Percentiles rank a stretch among this genome's conserved stretches.
These are phyloP conservation scores for Celoporthe dispersa DNA, from an alignment of 2,329 filamentous ascomycete species.

Conservation along the genomic window DNA sequence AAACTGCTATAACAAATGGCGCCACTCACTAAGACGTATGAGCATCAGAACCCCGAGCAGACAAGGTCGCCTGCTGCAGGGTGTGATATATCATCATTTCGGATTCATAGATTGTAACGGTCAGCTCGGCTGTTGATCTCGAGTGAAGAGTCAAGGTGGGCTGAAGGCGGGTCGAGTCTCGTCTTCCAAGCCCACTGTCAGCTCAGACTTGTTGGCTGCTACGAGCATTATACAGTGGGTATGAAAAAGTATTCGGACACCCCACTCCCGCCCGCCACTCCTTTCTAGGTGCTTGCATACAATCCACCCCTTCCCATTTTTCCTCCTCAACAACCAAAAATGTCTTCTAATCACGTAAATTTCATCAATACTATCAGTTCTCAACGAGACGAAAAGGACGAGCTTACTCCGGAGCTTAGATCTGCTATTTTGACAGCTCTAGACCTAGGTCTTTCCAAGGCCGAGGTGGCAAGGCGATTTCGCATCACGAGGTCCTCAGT, in stretches of 20 bases:
- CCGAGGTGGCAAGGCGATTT: not conserved
- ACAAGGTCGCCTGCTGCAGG: not conserved
- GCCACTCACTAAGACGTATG: not conserved
- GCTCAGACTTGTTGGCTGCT: not conserved
- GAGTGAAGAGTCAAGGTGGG: not conserved
- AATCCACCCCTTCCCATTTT: not conserved
- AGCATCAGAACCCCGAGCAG: not conserved
- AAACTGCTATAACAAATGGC: not conserved
- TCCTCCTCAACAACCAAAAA: not conserved
- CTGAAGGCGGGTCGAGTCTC: not conserved
- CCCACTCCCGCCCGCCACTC: not conserved
- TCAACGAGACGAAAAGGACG: not conserved
- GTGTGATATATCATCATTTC: not conserved
- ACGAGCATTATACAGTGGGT: too few relatives aligned
- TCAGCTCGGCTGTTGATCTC: not conserved
- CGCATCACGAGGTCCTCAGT: not conserved
- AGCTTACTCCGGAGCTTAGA: not conserved
- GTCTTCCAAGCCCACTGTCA: not conserved
- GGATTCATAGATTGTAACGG: not conserved
- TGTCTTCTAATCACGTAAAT: not conserved
- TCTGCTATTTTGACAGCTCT: not conserved
- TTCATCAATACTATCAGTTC: not conserved
- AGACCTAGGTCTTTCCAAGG: not conserved
- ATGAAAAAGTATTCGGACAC: not conserved
- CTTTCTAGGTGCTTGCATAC: not conserved